Evolutionary conservation across 2,329 filamentous ascomycete species (phyloP).

Genomic region (Colletotrichum filicis): DNA sequence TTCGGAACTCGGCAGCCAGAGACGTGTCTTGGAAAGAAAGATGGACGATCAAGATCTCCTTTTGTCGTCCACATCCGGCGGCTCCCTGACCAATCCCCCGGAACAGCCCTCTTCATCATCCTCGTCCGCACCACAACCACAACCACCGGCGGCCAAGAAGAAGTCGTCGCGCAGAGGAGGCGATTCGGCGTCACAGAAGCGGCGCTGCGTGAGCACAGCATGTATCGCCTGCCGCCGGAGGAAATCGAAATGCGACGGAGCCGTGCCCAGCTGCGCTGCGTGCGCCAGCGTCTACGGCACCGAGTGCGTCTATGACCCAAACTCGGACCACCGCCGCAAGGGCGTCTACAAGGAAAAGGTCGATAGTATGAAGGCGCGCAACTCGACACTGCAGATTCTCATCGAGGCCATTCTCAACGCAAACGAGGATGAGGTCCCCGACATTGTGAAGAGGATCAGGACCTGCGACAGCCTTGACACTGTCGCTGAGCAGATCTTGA

Average conservation of each 20-base stretch:
- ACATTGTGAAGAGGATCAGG: constrained; percentile 86
- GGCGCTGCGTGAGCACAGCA: constrained; percentile 85
- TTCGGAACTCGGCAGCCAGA: neutral
- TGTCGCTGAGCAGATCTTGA: constrained; percentile 65
- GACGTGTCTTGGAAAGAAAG: too few species aligned
- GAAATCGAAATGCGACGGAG: constrained; percentile 93
- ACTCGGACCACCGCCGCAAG: constrained; percentile 94
- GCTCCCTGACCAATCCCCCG: neutral
- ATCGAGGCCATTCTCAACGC: constrained; percentile 94
- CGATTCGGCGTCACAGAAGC: constrained; percentile 67
- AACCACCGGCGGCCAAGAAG: constrained; percentile 43
- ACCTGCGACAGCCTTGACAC: constrained; percentile 78
- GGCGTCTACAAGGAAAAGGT: constrained; percentile 96
- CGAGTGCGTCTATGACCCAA: constrained; percentile 93
- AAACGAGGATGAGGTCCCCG: constrained; percentile 84
- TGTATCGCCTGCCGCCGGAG: constrained; percentile 83
- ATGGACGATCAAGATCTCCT: constrained; percentile 25
- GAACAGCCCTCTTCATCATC: neutral
- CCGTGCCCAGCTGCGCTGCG: constrained; percentile 91
- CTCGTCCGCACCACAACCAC: constrained; percentile 4
- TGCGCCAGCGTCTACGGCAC: constrained; percentile 94
- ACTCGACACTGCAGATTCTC: constrained; percentile 89
- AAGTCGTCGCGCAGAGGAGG: constrained; percentile 64
- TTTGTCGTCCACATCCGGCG: neutral
- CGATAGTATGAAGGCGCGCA: constrained; percentile 86